These are phyloP conservation scores for Colletotrichum scovillei DNA, from an alignment of 2,329 filamentous ascomycete species.

Conservation along the genomic window DNA sequence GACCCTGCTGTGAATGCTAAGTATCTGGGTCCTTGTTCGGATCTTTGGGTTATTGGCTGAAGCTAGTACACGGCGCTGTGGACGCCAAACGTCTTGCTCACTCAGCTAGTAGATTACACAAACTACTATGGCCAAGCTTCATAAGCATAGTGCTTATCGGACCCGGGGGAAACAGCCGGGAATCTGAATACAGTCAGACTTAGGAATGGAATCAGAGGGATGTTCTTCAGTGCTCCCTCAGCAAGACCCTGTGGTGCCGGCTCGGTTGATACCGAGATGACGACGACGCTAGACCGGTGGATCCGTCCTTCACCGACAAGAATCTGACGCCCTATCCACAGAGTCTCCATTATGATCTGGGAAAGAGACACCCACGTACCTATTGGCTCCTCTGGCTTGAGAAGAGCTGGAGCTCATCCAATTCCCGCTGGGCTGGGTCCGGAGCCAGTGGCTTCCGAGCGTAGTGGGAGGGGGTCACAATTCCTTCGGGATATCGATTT, in stretches of 20 bases:
- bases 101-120: background rate
- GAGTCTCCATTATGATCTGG: background rate
- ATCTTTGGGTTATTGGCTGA: background rate
- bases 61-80: background rate
- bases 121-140: background rate
- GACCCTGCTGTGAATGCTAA: background rate
- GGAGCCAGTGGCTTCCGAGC: background rate
- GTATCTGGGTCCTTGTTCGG: background rate
- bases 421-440: background rate
- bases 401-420: background rate
- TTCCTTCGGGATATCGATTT: background rate
- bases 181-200: background rate
- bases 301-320: background rate
- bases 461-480: background rate
- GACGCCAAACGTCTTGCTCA: background rate
- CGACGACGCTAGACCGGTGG: background rate
- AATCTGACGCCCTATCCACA: background rate
- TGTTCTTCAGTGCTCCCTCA: background rate
- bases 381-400: background rate
- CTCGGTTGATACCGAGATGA: background rate
- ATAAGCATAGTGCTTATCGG: background rate
- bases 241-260: background rate
- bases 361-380: background rate
- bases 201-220: background rate
- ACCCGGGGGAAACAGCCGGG: background rate